Base-by-base conservation (phyloP, 163 green algal species). In the Scenedesmus sp. region DNA sequence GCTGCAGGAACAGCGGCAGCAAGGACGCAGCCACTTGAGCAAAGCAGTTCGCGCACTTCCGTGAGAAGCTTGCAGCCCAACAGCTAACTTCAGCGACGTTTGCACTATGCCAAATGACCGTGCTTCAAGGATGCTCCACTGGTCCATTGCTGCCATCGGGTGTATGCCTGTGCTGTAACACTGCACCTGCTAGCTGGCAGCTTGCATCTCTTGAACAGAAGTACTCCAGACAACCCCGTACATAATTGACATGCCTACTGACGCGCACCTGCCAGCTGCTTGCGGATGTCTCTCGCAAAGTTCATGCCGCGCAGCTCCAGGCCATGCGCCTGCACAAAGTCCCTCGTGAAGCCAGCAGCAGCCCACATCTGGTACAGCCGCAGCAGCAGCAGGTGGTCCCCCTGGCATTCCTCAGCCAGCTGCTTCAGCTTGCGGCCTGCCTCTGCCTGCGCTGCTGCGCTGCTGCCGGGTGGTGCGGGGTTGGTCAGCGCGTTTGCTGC, bases 301-400 rank as follows among this genome's bases (percentile, higher is more conserved):
- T 96, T 95, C 94, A 99, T 96, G 46, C 96, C 96, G 7, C 97
- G 94, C 60, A 96, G 87, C 88, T 98, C 96, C 87, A 99, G 92
- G 10, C 96, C 96, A 59, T 97, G 60, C 7, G 94, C 89, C 13
- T 88, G 66, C 18, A 88, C 94, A 90, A 96, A 93, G 70, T 92
- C 91, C 57, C 90, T 86, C 87, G 15, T 94, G 84, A 88, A 96
- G 34, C 92, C 88, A 26, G 67, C 91, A 9, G 55, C 90, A 46
- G 60, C 66, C 89, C 93, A 95, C 54, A 94, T 95, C 94, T 98
- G 93, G 86, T 95, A 98, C 64, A 98, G 91, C 70, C 96, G 90
- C 67, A 99, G 94, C 82, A 98, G 93, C 91, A 99, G 94, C 73
- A 99, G 89, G 93, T 99, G 97, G 94, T 99, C 97, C 3, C 97